Percentiles rank a stretch among this genome's conserved stretches.
These are phyloP conservation scores for Pythium insidiosum DNA, from an alignment of 352 stramenopile species.

Conservation along the genomic window DNA sequence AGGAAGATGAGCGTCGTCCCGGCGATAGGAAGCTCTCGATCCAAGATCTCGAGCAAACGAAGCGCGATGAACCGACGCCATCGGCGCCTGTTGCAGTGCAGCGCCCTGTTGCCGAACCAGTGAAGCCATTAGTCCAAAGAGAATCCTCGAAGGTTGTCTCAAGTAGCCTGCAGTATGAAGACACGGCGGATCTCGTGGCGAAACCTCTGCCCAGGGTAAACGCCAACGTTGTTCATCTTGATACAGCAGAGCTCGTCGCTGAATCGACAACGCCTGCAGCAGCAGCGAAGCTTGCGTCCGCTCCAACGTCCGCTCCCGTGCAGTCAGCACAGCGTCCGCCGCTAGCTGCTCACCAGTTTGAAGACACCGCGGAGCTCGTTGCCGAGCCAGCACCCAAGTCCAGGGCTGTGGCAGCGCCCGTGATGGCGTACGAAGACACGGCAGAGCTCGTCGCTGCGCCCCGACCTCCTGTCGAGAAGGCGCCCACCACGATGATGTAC, in stretches of 20 bases:
- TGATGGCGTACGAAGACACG: conserved; percentile 15
- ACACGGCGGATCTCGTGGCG: no score
- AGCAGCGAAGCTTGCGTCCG: not conserved
- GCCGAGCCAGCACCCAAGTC: not conserved
- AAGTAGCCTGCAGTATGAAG: no score
- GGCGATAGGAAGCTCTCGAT: no score
- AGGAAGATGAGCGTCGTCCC: no score
- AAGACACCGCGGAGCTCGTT: conserved; percentile 4
- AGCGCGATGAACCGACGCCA: no score
- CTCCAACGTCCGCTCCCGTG: not conserved
- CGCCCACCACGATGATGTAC: conserved; percentile 2
- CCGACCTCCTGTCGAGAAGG: not conserved
- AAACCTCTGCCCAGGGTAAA: no score
- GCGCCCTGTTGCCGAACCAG: no score
- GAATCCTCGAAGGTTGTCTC: no score
- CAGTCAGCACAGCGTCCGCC: not conserved
- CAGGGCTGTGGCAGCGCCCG: not conserved
- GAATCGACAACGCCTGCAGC: not conserved
- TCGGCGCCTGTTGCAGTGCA: no score
- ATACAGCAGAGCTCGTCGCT: conserved; percentile 4
- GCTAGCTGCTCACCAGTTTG: not conserved
- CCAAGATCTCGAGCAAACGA: no score
- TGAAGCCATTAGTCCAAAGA: no score
- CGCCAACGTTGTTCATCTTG: no score
- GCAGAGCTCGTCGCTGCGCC: conserved; percentile 9